phyloP scores from a whole-genome alignment of 2,329 filamentous ascomycete species.

The Fusarium newnesense region DNA sequence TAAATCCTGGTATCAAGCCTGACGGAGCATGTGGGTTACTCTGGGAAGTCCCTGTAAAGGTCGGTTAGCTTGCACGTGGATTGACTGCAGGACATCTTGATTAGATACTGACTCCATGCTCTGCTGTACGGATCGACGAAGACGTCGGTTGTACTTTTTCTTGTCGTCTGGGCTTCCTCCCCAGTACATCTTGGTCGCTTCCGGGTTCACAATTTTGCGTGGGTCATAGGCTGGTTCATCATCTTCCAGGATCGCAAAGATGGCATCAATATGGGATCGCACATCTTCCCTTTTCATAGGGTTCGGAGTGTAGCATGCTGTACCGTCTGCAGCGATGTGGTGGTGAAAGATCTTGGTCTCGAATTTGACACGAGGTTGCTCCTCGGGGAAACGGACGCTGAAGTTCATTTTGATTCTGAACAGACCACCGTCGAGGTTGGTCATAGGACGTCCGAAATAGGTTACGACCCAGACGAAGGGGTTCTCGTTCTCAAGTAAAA shows the following conservation, averaged over 20 bases:
- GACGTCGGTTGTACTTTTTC: slow-evolving; percentile 83
- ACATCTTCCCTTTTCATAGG: slow-evolving; percentile 75
- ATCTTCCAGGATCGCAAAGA: slow-evolving; percentile 86
- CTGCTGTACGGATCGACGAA: slow-evolving; percentile 80
- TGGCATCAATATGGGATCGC: slow-evolving; percentile 82
- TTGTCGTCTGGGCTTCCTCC: slow-evolving; percentile 76
- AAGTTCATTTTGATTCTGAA: slow-evolving; percentile 84
- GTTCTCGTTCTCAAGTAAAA: slow-evolving; percentile 82
- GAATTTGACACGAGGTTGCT: slow-evolving; percentile 86
- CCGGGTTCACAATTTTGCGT: slow-evolving; percentile 84
- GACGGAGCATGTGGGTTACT: slow-evolving; percentile 32
- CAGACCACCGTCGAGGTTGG: slow-evolving; percentile 90
- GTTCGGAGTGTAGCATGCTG: slow-evolving; percentile 82
- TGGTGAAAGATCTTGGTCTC: slow-evolving; percentile 89
- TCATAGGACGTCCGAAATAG: slow-evolving; percentile 92
- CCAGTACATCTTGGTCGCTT: slow-evolving; percentile 90
- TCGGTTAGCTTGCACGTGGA: slow-evolving; percentile 5
- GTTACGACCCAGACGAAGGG: slow-evolving; percentile 91
- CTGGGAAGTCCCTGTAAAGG: slow-evolving; percentile 47
- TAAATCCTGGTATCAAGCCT: slow-evolving; percentile 1
- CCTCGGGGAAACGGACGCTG: slow-evolving; percentile 86
- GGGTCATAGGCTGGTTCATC: slow-evolving; percentile 91
- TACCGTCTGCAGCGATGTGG: slow-evolving; percentile 81
- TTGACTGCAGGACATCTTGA: not conserved
- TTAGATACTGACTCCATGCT: slow-evolving; percentile 66